These are phyloP conservation scores for Cercophora sp. DNA, from an alignment of 495 filamentous ascomycete species.

Conservation along the genomic window DNA sequence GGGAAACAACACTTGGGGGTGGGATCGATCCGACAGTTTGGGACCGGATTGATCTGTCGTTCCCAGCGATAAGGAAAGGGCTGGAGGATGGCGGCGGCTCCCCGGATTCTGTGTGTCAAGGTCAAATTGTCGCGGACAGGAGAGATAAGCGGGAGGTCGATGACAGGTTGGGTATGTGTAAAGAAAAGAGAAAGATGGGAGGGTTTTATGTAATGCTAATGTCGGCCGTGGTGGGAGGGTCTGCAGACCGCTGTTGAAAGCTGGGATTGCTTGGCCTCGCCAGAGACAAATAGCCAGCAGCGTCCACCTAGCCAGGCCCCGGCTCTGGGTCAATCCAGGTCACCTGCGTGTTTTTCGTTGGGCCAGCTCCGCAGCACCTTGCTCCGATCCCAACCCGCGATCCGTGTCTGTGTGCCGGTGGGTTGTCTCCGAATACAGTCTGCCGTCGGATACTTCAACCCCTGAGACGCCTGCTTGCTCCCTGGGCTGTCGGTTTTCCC, in stretches of 20 bases:
- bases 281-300: conserved; percentile 25
- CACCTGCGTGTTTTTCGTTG: conserved; percentile 20
- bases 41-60: conserved; percentile 25
- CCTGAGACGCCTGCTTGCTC: conserved; percentile 4
- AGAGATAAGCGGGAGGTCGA: conserved; percentile 41
- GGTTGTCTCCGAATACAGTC: neutral
- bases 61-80: conserved; percentile 32
- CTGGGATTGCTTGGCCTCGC: conserved; percentile 18
- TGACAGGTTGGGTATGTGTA: conserved; percentile 46
- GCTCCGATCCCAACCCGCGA: conserved; percentile 9
- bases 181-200: conserved; percentile 43
- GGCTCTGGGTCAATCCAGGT: conserved; percentile 23
- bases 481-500: neutral
- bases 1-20: conserved; percentile 31
- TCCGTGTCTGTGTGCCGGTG: neutral
- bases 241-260: conserved; percentile 23
- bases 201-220: conserved; percentile 57
- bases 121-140: conserved; percentile 33
- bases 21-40: conserved; percentile 43
- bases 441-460: conserved; percentile 15
- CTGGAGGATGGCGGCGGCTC: conserved; percentile 28
- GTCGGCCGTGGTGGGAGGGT: conserved; percentile 29
- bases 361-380: conserved; percentile 13
- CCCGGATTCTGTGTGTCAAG: conserved; percentile 35
- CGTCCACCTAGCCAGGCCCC: conserved; percentile 19